Base-by-base conservation (phyloP, 306 rosid genomes). In the Comarum palustre region DNA sequence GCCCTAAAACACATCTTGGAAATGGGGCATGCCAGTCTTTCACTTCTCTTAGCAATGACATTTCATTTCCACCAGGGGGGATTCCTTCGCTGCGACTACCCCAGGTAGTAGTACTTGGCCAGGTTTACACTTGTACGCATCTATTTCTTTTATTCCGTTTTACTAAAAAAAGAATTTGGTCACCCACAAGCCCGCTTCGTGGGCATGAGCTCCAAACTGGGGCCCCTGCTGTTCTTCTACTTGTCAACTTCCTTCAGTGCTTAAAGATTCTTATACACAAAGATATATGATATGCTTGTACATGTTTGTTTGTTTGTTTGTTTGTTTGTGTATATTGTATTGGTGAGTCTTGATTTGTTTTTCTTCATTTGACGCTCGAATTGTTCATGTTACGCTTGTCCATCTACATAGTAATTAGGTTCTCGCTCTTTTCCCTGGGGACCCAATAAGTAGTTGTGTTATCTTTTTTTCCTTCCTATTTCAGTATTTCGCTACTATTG, bases 41-140 rank as follows among this genome's bases (percentile, higher is more conserved):
- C 74, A 78, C 80, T 78, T 76, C 79, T 77, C 81, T 79, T 36
- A 86, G 87, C 87, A 85, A 77, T 62, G 96, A 90, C 73, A 74
- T 86, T 66, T 84, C 89, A 73, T 82, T 87, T 81, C 96, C 97
- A 61, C 80, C 94, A 4, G 97, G 90, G 75, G 97, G 97, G 73
- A 68, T 88, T 71, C 84, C 97, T 19, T 86, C 89, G 0, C 83
- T 94, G 79, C 93, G 81, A 79, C 75, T 94, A 73, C 99, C 97
- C 19, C 77, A 76, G 96, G 99, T 94, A 92, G 88, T 89, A 82
- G 86, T 86, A 80, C 78, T 84, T 59, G 75, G 64, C 69, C 78
- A 75, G 42, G 59, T 70, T 20, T 55, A 25, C 70, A 45, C 34
- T 65, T 47, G 81, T 27, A 39, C 25, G 6, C 10, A 0, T 62